Conservation (phyloP, 2,329 filamentous ascomycete species). For the Trematosphaeria pertusa region DNA sequence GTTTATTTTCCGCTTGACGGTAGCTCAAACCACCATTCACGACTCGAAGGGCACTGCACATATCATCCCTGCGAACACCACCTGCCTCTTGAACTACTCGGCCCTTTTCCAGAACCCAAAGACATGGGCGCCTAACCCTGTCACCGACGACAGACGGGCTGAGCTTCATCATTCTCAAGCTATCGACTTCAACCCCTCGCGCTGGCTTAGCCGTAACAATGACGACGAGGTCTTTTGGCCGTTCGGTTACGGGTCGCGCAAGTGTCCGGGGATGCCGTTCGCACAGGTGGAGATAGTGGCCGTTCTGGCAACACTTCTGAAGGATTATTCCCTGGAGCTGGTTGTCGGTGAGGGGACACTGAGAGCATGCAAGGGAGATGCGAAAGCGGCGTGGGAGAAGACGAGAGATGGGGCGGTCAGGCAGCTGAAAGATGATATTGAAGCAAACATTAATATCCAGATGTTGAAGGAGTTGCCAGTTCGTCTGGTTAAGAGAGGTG, state of each 20-base stretch:
- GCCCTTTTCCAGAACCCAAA: constrained; percentile 12
- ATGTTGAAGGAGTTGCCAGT: constrained; percentile 16
- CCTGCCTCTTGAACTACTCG: constrained; percentile 9
- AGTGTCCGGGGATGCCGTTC: constrained; percentile 19
- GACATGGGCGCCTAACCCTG: constrained; percentile 4
- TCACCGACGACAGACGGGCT: background rate
- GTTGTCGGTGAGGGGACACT: constrained; percentile 6
- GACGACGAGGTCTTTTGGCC: constrained; percentile 4
- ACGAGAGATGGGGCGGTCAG: constrained; percentile 11
- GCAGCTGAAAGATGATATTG: constrained; percentile 13
- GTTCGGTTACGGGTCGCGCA: constrained; percentile 10
- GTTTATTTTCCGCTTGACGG: constrained; percentile 2
- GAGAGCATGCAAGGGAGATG: constrained; percentile 1
- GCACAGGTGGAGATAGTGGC: constrained; percentile 17
- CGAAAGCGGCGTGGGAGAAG: constrained; percentile 4
- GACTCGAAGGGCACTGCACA: constrained; percentile 4
- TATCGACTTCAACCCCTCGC: constrained; percentile 13
- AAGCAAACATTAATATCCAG: constrained; percentile 12
- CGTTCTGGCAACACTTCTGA: constrained; percentile 13
- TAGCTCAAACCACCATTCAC: constrained; percentile 2
- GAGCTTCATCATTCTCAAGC: constrained; percentile 9
- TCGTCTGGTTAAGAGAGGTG: constrained; percentile 4
- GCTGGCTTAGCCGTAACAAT: constrained; percentile 5
- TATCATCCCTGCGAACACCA: constrained; percentile 6
- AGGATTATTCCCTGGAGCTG: constrained; percentile 10